Percentiles rank a stretch among this genome's conserved stretches.
These are phyloP conservation scores for Plantago elongata DNA, from an alignment of 257 asterid genomes.

Conservation along the genomic window DNA sequence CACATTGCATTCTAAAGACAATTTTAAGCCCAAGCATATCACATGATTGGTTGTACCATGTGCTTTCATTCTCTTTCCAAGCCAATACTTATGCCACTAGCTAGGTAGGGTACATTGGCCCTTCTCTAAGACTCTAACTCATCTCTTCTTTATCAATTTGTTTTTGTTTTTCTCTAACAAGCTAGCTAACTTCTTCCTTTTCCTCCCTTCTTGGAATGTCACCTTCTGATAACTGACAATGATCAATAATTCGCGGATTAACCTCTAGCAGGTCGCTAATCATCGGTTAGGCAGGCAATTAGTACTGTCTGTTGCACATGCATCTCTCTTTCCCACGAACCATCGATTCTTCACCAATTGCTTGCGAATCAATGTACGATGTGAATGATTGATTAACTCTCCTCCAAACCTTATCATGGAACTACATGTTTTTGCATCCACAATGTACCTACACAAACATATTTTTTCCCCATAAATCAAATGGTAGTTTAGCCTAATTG, in stretches of 20 bases:
- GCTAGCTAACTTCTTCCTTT: conserved; percentile 4
- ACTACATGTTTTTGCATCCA: too few relatives aligned
- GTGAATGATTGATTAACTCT: conserved; percentile 3
- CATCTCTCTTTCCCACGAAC: conserved; percentile 5
- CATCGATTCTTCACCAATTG: not conserved
- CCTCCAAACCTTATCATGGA: too few relatives aligned
- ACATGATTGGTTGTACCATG: conserved; percentile 17
- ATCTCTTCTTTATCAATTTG: not conserved
- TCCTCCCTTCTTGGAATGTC: conserved; percentile 16
- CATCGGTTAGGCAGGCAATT: conserved; percentile 7
- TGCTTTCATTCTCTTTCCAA: not conserved
- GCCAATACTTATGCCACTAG: not conserved
- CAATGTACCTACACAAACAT: too few relatives aligned
- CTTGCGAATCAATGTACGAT: not conserved
- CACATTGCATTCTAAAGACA: conserved; percentile 13
- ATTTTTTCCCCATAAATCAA: too few relatives aligned
- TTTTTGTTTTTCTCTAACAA: not conserved
- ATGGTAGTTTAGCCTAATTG: too few relatives aligned
- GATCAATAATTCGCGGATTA: not conserved
- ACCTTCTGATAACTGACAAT: conserved; percentile 1
- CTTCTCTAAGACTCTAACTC: not conserved
- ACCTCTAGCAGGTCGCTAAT: not conserved
- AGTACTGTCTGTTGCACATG: conserved; percentile 5
- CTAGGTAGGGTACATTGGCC: not conserved
- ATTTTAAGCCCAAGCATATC: conserved; percentile 15